Evolutionary conservation across 176 grass and related monocot species (phyloP).

Genomic region (Juncus effusus): DNA sequence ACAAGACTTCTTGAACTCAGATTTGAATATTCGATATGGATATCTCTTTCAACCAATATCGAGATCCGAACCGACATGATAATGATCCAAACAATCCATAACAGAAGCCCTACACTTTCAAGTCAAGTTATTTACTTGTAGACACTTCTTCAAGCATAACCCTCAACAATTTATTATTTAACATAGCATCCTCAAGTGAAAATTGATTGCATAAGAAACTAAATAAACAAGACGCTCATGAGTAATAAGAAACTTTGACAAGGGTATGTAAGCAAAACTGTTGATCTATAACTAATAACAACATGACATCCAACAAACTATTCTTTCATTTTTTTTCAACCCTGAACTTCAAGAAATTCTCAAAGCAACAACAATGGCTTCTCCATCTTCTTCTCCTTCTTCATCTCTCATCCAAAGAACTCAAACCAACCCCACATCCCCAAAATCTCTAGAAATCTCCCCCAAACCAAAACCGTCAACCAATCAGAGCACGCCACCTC

Average conservation of each 20-base stretch:
- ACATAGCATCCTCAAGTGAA: background rate
- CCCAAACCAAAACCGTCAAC: background rate
- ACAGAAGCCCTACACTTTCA: constrained; percentile 7
- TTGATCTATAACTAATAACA: background rate
- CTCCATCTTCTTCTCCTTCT: background rate
- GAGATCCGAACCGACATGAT: no score
- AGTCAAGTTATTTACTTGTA: background rate
- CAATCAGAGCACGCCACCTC: constrained; percentile 5
- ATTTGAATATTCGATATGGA: no score
- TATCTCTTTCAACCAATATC: no score
- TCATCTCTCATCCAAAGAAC: constrained; percentile 26
- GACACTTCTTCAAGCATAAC: background rate
- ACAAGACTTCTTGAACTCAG: no score
- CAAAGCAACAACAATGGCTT: constrained; percentile 25
- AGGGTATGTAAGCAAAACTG: constrained; percentile 9
- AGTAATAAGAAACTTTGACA: background rate
- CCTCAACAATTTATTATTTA: constrained; percentile 1
- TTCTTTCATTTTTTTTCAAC: background rate
- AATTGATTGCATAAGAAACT: background rate
- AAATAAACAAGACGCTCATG: background rate
- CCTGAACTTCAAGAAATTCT: constrained; percentile 3
- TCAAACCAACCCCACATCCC: constrained; percentile 21
- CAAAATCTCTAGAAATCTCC: background rate
- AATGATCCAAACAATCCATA: background rate
- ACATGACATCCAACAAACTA: constrained; percentile 6